Evolutionary conservation across 2,329 filamentous ascomycete genomes (phyloP), one percentile per base, ranked within the genome.

Genomic region (Leptographium procerum): DNA sequence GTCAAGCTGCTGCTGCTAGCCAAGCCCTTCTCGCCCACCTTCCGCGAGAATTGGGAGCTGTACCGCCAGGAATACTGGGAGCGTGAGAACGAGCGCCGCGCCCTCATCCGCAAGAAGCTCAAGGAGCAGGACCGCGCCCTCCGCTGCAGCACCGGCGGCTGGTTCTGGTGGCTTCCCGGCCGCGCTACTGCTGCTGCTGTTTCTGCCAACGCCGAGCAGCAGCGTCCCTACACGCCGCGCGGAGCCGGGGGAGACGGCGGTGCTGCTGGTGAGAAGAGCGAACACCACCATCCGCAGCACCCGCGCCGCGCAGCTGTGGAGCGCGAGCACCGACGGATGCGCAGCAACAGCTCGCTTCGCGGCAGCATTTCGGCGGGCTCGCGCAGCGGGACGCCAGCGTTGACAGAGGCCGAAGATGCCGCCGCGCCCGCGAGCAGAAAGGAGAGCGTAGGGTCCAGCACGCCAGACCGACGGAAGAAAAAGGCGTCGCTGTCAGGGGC

Each of bases 61-160:
- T 99, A 95, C 72, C 82, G 94, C 57, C 85, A 87, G 36, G 91
- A 96, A 61, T 99, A 96, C 72, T 99, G 94, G 94, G 92, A 96
- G 66, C 86, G 86, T 61, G 94, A 99, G 71, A 99, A 99, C 68
- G 90, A 95, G 70, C 85, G 92, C 2, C 84, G 94, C 14, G 82
- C 86, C 3, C 74, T 88, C 59, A 75, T 96, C 28, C 81, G 89
- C 48, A 68, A 79, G 50, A 88, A 88, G 67, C 75, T 96, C 55
- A 82, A 84, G 62, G 80, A 84, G 56, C 80, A 82, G 34, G 85
- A 91, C 65, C 78, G 80, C 22, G 83, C 86, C 61, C 73, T 89
- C 45, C 85, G 86, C 14, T 84, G 82, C 66, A 77, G 85, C 65
- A 78, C 85, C 61, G 84, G 86, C 56, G 82, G 86, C 26, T 88